A percentile compares a stretch with the other conserved stretches of the same genome.
Evolutionary conservation across 2,329 filamentous ascomycete species (phyloP).

Genomic region (Diaporthe citriasiana): DNA sequence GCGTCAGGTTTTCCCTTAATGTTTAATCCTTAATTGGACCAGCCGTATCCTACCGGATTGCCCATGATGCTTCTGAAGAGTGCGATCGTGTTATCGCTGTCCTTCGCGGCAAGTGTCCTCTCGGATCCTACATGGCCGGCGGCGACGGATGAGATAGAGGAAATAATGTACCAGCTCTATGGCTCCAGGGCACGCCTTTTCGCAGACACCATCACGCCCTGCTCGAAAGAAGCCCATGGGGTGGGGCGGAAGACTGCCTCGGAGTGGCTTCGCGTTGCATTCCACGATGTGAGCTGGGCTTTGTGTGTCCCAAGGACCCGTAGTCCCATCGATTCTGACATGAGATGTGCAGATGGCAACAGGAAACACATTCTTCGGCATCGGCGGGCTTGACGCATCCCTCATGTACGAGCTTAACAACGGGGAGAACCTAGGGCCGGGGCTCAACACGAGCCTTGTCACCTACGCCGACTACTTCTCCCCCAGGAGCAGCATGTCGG

Average conservation of each 20-base stretch:
- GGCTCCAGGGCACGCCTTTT: constrained; percentile 70
- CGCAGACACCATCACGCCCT: constrained; percentile 69
- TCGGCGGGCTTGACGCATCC: constrained; percentile 71
- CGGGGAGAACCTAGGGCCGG: constrained; percentile 70
- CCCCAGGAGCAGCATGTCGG: constrained; percentile 65
- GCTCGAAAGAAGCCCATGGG: constrained; percentile 65
- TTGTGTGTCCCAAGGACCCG: background rate
- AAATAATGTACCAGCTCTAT: constrained; percentile 72
- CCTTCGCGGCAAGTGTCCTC: constrained; percentile 51
- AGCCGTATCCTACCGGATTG: background rate
- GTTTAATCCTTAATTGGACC: constrained; percentile 12
- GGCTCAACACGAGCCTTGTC: constrained; percentile 65
- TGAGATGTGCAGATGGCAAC: constrained; percentile 61
- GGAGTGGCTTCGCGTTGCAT: constrained; percentile 73
- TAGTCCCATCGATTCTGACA: background rate
- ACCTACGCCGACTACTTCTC: constrained; percentile 69
- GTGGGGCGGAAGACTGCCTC: constrained; percentile 70
- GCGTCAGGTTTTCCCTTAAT: background rate
- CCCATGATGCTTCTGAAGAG: constrained; percentile 7
- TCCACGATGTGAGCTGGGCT: constrained; percentile 63
- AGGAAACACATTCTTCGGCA: constrained; percentile 60
- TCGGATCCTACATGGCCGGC: constrained; percentile 74
- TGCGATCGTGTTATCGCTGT: constrained; percentile 45
- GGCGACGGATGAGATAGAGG: constrained; percentile 71
- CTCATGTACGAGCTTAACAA: constrained; percentile 70